Conservation (phyloP, 2,329 filamentous ascomycete species). For the Proliferodiscus dingleyae region DNA sequence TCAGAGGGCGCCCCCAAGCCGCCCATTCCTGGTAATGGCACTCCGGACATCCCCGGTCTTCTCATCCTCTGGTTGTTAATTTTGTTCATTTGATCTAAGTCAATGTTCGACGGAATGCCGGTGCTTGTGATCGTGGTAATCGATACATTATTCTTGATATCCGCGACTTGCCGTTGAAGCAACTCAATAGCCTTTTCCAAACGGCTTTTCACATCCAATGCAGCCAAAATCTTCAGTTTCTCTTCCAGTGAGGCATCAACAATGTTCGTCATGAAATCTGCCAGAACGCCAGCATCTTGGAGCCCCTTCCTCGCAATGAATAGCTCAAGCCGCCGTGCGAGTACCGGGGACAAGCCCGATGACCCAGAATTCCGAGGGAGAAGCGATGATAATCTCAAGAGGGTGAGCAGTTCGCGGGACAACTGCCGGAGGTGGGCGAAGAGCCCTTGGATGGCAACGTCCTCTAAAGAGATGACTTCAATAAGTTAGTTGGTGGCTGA, state of each 20-base stretch:
- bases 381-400: constrained; percentile 80
- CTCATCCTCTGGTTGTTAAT: constrained; percentile 37
- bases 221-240: constrained; percentile 80
- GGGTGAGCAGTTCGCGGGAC: constrained; percentile 78
- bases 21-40: constrained; percentile 22
- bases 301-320: constrained; percentile 81
- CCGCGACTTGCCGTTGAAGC: constrained; percentile 73
- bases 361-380: constrained; percentile 63
- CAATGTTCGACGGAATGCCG: constrained; percentile 54
- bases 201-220: constrained; percentile 71
- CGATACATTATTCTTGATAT: constrained; percentile 81
- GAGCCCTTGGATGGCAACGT: constrained; percentile 61
- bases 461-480: constrained; percentile 38
- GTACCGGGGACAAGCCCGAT: constrained; percentile 69
- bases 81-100: constrained; percentile 48
- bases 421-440: constrained; percentile 80
- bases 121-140: constrained; percentile 73
- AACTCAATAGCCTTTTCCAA: constrained; percentile 80
- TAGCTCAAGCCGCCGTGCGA: constrained; percentile 79
- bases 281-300: constrained; percentile 75
- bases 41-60: constrained; percentile 22
- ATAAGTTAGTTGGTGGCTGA: constrained; percentile 15
- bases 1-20: constrained; percentile 34
- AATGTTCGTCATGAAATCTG: constrained; percentile 95
- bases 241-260: constrained; percentile 85